Conservation (phyloP, 208 protist genomes). For the Tritrichomonas musculus region DNA sequence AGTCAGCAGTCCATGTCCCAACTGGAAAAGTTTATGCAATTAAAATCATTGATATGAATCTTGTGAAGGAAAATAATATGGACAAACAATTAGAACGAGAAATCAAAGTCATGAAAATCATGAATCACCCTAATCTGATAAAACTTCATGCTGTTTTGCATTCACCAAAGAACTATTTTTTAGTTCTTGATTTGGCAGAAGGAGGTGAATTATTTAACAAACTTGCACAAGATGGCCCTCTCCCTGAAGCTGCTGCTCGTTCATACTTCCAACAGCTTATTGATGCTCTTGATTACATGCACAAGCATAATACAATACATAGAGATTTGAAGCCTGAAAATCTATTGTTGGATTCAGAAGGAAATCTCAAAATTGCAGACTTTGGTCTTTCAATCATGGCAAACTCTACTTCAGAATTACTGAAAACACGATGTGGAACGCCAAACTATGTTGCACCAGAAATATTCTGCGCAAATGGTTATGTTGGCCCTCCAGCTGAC, state of each 20-base stretch:
- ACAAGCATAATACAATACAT: slow-evolving; percentile 39
- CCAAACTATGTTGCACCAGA: slow-evolving; percentile 50
- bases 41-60: not conserved
- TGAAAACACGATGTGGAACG: slow-evolving; percentile 46
- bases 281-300: slow-evolving; percentile 32
- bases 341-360: slow-evolving; percentile 39
- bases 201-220: slow-evolving; percentile 28
- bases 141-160: slow-evolving; percentile 4
- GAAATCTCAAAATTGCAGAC: slow-evolving; percentile 50
- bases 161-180: not conserved
- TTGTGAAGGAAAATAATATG: not conserved
- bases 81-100: slow-evolving; percentile 15
- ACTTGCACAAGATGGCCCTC: not conserved
- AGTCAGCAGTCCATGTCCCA: slow-evolving; percentile 44
- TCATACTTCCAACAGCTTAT: slow-evolving; percentile 34
- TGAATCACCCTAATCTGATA: slow-evolving; percentile 23
- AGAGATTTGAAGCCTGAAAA: slow-evolving; percentile 53
- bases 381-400: slow-evolving; percentile 44
- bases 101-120: slow-evolving; percentile 15
- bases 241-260: not conserved
- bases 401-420: slow-evolving; percentile 42
- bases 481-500: slow-evolving; percentile 36
- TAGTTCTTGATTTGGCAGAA: slow-evolving; percentile 25
- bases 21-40: not conserved
- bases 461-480: slow-evolving; percentile 38